Base-by-base conservation (phyloP, 805 yeast genomes). In the Barnettozyma pratensis region DNA sequence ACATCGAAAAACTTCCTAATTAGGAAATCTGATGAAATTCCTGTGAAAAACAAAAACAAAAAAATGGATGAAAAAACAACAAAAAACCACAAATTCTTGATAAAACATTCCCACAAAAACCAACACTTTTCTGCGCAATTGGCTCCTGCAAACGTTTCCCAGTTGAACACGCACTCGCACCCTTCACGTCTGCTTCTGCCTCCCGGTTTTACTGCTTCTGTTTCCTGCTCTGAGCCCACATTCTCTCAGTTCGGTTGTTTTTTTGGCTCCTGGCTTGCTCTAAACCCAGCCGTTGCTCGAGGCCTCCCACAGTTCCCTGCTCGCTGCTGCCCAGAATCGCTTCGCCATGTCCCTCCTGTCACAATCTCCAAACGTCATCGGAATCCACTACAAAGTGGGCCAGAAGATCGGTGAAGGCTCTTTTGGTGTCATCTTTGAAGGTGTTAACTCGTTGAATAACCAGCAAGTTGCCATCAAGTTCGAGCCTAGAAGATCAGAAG, bases 341-440 rank as follows among this genome's bases (percentile, higher is more conserved):
- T 19, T 19, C 11, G 34, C 34, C 41, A 39, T 39, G 47, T 39
- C 42, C 7, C 39, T 45, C 25, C 47, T 44, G 32, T 39, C 47
- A 6, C 50, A 48, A 19, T 49, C 56, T 5, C 49, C 65, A 37
- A 61, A 57, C 42, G 71, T 73, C 41, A 97, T 94, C 41, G 99
- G 99, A 27, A 82, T 92, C 52, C 99, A 94, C 73, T 94, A 91
- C 71, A 86, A 90, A 59, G 94, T 94, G 49, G 99, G 98, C 50
- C 92, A 91, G 68, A 94, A 94, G 71, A 91, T 94, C 53, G 99
- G 99, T 49, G 98, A 94, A 70, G 99, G 99, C 40, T 92, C 98
- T 4, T 94, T 94, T 67, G 99, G 99, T 48, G 96, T 94, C 46
- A 85, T 94, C 51, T 94, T 94, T 65, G 98, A 94, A 71, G 99